Conservation (phyloP, 1,139 yeast species). For the Geotrichum australiense region DNA sequence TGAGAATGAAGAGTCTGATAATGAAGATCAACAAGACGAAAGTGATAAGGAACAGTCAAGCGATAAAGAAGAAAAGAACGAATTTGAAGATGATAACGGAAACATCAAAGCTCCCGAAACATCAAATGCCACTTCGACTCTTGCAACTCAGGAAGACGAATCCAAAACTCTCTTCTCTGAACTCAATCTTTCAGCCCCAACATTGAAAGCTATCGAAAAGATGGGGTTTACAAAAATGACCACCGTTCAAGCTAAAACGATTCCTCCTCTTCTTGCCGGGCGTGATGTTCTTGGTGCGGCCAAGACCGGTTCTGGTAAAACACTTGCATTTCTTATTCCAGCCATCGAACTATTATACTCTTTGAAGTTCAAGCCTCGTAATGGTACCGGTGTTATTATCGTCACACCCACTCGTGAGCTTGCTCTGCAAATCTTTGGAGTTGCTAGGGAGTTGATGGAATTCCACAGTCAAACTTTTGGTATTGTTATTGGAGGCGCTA, state of each 20-base stretch:
- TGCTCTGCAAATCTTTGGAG: conserved; percentile 95
- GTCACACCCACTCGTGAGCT: conserved; percentile 88
- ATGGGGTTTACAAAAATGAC: conserved; percentile 94
- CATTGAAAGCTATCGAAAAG: conserved; percentile 65
- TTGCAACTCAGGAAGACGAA: conserved; percentile 14
- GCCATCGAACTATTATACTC: conserved; percentile 89
- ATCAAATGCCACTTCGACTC: conserved; percentile 23
- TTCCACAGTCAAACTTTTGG: conserved; percentile 92
- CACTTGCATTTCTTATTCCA: conserved; percentile 89
- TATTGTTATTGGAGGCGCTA: conserved; percentile 97
- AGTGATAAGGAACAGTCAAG: conserved; percentile 22
- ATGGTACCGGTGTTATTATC: conserved; percentile 84
- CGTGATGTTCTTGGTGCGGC: conserved; percentile 97
- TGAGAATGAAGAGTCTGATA: conserved; percentile 22
- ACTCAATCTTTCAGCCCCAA: conserved; percentile 71
- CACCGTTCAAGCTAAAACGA: conserved; percentile 85
- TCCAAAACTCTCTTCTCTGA: conserved; percentile 39
- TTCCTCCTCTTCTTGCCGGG: conserved; percentile 92
- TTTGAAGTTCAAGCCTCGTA: conserved; percentile 82
- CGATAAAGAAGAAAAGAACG: conserved; percentile 21
- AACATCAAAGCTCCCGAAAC: conserved; percentile 26
- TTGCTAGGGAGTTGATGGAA: conserved; percentile 87
- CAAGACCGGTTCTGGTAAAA: conserved; percentile 96
- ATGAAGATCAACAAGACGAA: conserved; percentile 22
- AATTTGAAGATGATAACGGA: conserved; percentile 21